Base-by-base conservation (phyloP, 2,329 filamentous ascomycete species). In the Monilinia vaccinii-corymbosi region DNA sequence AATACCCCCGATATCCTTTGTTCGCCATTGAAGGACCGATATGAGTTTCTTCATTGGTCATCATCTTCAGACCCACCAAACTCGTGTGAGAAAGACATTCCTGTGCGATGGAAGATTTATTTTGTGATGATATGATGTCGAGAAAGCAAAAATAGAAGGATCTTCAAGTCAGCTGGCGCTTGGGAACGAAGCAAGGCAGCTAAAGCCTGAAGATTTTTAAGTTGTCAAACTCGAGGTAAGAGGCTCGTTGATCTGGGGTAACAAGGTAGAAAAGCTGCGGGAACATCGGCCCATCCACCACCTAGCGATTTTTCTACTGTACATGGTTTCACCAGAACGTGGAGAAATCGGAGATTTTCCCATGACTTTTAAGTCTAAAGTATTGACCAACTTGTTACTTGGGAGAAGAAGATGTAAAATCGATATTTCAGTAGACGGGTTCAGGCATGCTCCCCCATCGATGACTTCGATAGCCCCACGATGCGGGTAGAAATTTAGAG, bases 21-120 rank as follows among this genome's bases (percentile, higher is more conserved):
- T 59, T 59, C 56, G 42, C 56, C 48, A 59, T 52, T 40, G 42
- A 59, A 59, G 56, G 56, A 59, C 56, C 56, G 56, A 59, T 59
- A 59, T 58, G 45, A 50, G 18, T 58, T 59, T 53, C 48, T 52
- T 18, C 31, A 53, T 53, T 53, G 49, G 56, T 59, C 46, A 42
- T 16, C 21, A 42, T 46, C 23, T 36, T 38, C 38, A 48, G 38
- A 59, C 21, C 21, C 40, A 38, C 48, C 48, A 46, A 32, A 59
- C n/a, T 36, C 23, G 23, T 53, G 31, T 38, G 21, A 14, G 34
- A 36, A 36, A 36, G 14, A 14, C 34, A 36, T 36, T 36, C 34
- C 10, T 28, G 21, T 52, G 46, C 25, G 48, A 45, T 58, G 28
- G 21, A 53, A 38, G 36, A 23, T 45, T 34, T 14, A 58, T 40